Base-by-base conservation (phyloP, 192 early-diverging fungal species). In the Coemansia sp. region DNA sequence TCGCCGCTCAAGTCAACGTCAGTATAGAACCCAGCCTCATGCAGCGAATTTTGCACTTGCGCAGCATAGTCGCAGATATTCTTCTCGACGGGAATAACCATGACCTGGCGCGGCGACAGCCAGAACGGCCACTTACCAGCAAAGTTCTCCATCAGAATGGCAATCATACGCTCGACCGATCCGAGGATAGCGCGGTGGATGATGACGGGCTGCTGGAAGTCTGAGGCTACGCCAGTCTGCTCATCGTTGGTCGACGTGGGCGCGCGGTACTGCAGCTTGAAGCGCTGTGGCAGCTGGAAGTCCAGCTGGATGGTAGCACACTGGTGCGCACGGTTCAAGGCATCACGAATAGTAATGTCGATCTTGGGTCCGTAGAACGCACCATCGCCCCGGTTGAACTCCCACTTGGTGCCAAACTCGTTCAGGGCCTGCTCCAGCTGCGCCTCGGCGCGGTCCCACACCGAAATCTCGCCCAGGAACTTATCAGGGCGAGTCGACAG, bases 361-460 rank as follows among this genome's bases (percentile, higher is more conserved):
- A 99, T 94, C 91, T 99, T 99, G 76, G 97, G 97, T n/a, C 97
- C 97, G 79, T 99, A 99, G 89, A 99, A 99, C 23, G 97, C 97
- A 45, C 97, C 97, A 84, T 99, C 97, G 67, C 94, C 94, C 9
- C 90, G 91, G 79, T 98, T 94, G 55, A 98, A 55, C 72, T 89
- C 88, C 97, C 97, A 99, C 25, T 79, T 78, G 29, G 85, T 64
- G 39, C 92, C 92, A 84, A 92, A 95, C 46, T 88, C 85, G 74
- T 92, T 86, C 58, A 99, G 84, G 14, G 94, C 89, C 58, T 87
- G 85, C 19, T 85, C 85, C 38, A 99, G 86, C 73, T 83, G 85
- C 82, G 85, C 84, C 85, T 99, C 97, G 50, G 97, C 97, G 58
- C 81, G 87, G 82, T 99, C 87, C 97, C 97, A 99, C 29, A 93